phyloP scores from a whole-genome alignment of 768 basidiomycete genomes.

The Ramaria rubella region DNA sequence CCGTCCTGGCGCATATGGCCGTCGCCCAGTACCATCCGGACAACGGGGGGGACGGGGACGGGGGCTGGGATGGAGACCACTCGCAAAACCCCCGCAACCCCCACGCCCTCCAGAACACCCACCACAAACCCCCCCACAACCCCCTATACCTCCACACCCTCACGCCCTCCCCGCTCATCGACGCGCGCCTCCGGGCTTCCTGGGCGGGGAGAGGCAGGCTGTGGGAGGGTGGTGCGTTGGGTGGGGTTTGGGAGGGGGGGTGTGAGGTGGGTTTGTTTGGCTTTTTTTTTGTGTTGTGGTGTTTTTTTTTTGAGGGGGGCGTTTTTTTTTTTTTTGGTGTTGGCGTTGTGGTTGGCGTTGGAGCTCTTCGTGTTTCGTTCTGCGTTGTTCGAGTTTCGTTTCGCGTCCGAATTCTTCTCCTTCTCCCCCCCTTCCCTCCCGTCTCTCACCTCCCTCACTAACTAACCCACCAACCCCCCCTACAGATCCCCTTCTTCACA shows the following conservation, averaged over 20 bases:
- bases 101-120: too few species aligned
- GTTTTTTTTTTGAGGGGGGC: too few species aligned
- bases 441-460: not conserved
- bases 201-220: not conserved
- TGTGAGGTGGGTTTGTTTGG: not conserved
- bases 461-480: not conserved
- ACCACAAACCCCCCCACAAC: too few species aligned
- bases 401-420: not conserved
- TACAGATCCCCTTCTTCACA: not conserved
- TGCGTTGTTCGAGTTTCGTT: too few species aligned
- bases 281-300: not conserved
- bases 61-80: too few species aligned
- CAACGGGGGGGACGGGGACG: too few species aligned
- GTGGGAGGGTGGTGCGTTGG: not conserved
- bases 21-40: not conserved
- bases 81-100: too few species aligned
- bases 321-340: too few species aligned
- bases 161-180: not conserved
- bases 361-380: too few species aligned
- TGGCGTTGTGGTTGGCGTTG: too few species aligned
- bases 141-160: not conserved
- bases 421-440: not conserved
- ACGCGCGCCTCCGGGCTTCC: not conserved
- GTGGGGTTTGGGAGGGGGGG: not conserved
- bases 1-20: not conserved